A percentile compares a stretch with the other conserved stretches of the same genome.
Evolutionary conservation across 2,329 filamentous ascomycete species (phyloP).

Genomic region (Emergomyces africanus): DNA sequence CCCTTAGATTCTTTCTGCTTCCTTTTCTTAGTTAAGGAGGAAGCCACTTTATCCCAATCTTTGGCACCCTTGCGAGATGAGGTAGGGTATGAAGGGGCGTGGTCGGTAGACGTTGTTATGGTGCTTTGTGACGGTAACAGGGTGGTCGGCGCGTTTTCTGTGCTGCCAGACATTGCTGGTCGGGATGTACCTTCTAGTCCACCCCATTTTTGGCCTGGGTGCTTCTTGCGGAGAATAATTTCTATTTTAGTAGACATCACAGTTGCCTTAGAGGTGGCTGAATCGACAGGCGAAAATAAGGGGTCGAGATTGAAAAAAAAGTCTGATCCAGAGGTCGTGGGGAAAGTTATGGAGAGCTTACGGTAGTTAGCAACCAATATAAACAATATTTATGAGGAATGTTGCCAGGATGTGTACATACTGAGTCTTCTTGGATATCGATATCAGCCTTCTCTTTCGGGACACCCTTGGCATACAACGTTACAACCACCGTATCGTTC

Average conservation of each 20-base stretch:
- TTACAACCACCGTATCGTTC: constrained; percentile 47
- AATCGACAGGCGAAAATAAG: constrained; percentile 54
- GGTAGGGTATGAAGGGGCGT: constrained; percentile 61
- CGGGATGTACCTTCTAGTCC: constrained; percentile 38
- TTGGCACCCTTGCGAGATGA: constrained; percentile 74
- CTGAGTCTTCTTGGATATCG: constrained; percentile 38
- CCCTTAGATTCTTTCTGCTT: constrained; percentile 17
- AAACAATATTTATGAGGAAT: constrained; percentile 5
- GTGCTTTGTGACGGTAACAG: constrained; percentile 4
- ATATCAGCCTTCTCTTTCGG: constrained; percentile 43
- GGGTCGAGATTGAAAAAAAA: constrained; percentile 53
- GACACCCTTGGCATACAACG: constrained; percentile 53
- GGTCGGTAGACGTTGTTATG: constrained; percentile 9
- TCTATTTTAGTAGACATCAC: constrained; percentile 73
- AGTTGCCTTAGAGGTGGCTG: constrained; percentile 45
- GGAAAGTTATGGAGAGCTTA: constrained; percentile 47
- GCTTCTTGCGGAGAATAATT: constrained; percentile 56
- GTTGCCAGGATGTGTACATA: constrained; percentile 18
- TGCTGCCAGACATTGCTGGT: constrained; percentile 6
- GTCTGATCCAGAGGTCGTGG: constrained; percentile 37
- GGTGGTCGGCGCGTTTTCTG: constrained; percentile 10
- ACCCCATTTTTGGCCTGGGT: constrained; percentile 55
- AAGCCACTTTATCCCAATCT: constrained; percentile 75
- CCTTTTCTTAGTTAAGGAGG: constrained; percentile 34
- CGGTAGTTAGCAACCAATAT: constrained; percentile 8